Evolutionary conservation across 164 flowering plant species (phyloP).

Genomic region (Nymphaea colorata): DNA sequence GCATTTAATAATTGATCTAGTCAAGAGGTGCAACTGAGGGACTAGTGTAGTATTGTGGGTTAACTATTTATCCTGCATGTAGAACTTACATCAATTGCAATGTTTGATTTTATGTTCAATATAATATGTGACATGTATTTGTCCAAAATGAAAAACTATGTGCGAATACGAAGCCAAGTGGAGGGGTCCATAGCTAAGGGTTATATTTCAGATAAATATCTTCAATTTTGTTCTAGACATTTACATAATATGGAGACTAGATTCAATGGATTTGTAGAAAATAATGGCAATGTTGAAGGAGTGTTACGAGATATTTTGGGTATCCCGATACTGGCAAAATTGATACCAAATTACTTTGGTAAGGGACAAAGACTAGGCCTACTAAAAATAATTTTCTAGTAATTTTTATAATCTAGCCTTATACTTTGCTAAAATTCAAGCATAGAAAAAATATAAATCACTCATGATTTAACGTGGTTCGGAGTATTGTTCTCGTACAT

Average conservation of each 20-base stretch:
- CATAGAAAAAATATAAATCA: no score
- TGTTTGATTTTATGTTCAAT: no score
- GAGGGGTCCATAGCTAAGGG: conserved; percentile 8
- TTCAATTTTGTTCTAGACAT: conserved; percentile 1
- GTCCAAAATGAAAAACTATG: conserved; percentile 4
- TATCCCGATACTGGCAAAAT: no score
- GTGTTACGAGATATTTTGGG: not conserved
- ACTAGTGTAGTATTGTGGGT: conserved; percentile 5
- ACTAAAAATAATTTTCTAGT: no score
- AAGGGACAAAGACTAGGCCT: no score
- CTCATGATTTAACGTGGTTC: no score
- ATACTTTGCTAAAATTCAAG: no score
- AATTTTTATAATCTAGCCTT: no score
- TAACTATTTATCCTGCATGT: not conserved
- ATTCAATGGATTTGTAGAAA: not conserved
- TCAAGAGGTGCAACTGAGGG: conserved; percentile 2
- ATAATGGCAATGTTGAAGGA: not conserved
- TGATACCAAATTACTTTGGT: no score
- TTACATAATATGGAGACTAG: not conserved
- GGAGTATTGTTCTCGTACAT: no score
- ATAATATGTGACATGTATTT: no score
- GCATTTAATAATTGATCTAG: conserved; percentile 2
- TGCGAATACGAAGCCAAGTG: conserved; percentile 1
- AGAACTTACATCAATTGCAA: no score
- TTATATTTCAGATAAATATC: conserved; percentile 4